These are phyloP conservation scores for Colletotrichum agaves DNA, from an alignment of 2,329 filamentous ascomycete genomes.

Conservation along the genomic window DNA sequence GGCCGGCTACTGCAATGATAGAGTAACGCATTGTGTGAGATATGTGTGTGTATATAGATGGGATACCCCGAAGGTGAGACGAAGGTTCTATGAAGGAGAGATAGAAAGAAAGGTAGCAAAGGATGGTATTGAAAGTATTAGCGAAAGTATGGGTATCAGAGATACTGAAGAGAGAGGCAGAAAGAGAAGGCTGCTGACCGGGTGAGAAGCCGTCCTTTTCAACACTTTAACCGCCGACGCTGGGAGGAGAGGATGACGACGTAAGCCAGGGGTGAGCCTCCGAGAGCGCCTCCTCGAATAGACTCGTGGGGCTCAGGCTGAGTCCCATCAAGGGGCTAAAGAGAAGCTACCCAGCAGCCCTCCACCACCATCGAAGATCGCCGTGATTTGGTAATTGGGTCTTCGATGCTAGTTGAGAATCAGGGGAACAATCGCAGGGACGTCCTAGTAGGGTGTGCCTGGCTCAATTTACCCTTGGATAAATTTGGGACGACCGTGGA, in stretches of 20 bases:
- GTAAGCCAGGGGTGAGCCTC: constrained; percentile 5
- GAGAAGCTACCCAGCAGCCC: constrained; percentile 3
- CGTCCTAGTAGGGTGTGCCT: constrained; percentile 20
- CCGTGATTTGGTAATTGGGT: constrained; percentile 12
- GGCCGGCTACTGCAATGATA: constrained; percentile 36
- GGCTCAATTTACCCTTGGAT: constrained; percentile 9
- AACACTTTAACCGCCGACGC: constrained; percentile 11
- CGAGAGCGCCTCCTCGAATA: constrained; percentile 16
- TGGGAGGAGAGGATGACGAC: neutral
- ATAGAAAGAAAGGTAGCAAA: constrained; percentile 10
- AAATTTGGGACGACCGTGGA: constrained; percentile 23
- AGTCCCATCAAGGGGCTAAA: neutral
- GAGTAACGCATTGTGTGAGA: constrained; percentile 36
- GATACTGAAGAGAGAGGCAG: constrained; percentile 39
- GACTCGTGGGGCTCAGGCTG: constrained; percentile 23
- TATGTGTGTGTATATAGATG: constrained; percentile 14
- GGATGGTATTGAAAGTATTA: constrained; percentile 36
- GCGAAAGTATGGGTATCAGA: constrained; percentile 41
- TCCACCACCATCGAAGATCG: constrained; percentile 12
- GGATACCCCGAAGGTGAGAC: neutral
- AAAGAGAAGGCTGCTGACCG: neutral
- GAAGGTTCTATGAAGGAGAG: constrained; percentile 20
- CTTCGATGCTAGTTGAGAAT: constrained; percentile 33
- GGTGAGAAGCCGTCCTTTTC: constrained; percentile 33
- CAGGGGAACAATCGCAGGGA: constrained; percentile 29